These are phyloP conservation scores for Candida boleticola DNA, from an alignment of 805 yeast species.

Conservation along the genomic window DNA sequence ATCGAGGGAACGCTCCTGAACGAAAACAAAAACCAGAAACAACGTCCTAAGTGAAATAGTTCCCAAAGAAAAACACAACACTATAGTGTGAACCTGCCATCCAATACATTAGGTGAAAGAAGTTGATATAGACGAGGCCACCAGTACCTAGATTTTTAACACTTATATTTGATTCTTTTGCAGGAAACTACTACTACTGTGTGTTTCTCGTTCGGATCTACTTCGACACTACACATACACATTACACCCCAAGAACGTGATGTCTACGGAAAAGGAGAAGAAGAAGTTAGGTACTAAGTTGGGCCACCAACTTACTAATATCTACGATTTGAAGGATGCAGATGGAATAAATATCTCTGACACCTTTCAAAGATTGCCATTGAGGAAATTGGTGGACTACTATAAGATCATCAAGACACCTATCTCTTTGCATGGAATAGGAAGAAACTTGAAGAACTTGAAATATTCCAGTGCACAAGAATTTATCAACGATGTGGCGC, in stretches of 20 bases:
- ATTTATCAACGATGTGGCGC: constrained; percentile 75
- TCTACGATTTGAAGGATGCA: constrained; percentile 39
- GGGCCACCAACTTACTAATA: constrained; percentile 33
- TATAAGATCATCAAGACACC: constrained; percentile 77
- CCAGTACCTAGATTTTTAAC: too few relatives aligned
- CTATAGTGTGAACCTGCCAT: too few relatives aligned
- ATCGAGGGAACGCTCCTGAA: too few relatives aligned
- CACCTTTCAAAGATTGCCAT: constrained; percentile 73
- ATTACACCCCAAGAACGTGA: constrained; percentile 9
- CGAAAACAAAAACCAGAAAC: too few relatives aligned
- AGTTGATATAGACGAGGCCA: too few relatives aligned
- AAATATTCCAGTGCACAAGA: constrained; percentile 61
- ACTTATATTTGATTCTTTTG: too few relatives aligned
- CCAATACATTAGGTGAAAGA: too few relatives aligned
- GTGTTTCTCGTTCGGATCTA: too few relatives aligned
- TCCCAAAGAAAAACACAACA: too few relatives aligned
- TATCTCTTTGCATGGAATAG: constrained; percentile 74
- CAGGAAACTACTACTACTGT: too few relatives aligned
- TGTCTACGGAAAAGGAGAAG: constrained; percentile 36
- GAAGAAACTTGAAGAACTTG: constrained; percentile 51
- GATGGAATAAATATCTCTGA: constrained; percentile 46
- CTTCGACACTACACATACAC: too few relatives aligned
- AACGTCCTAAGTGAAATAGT: too few relatives aligned
- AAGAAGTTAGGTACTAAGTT: constrained; percentile 36
- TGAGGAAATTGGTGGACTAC: constrained; percentile 70